Evolutionary conservation across 495 filamentous ascomycete genomes (phyloP).

Genomic region (Filosporella fistucella): DNA sequence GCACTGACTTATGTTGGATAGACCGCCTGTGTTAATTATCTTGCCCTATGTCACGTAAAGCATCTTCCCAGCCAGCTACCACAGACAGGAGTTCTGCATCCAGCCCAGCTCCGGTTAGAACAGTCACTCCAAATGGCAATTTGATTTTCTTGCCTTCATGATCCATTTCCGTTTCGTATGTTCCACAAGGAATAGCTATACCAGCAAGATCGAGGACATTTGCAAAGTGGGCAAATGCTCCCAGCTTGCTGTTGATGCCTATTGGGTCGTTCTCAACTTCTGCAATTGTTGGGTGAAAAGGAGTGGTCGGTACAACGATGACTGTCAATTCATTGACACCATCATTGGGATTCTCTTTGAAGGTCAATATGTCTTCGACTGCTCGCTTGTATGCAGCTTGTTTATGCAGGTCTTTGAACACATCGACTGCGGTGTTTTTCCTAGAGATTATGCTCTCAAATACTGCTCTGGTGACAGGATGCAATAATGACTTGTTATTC

Average conservation of each 20-base stretch:
- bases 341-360: conserved; percentile 17
- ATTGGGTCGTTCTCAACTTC: conserved; percentile 54
- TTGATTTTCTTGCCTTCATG: conserved; percentile 18
- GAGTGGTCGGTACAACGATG: conserved; percentile 56
- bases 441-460: conserved; percentile 39
- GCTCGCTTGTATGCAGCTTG: conserved; percentile 38
- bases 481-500: conserved; percentile 29
- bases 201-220: conserved; percentile 62
- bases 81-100: conserved; percentile 51
- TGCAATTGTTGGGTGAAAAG: conserved; percentile 51
- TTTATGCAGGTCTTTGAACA: conserved; percentile 46
- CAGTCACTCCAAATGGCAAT: conserved; percentile 62
- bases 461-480: conserved; percentile 51
- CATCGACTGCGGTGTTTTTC: conserved; percentile 44
- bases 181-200: conserved; percentile 49
- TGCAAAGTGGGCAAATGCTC: conserved; percentile 59
- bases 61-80: conserved; percentile 43
- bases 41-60: conserved; percentile 4
- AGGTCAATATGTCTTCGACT: conserved; percentile 32
- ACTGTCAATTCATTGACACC: conserved; percentile 42
- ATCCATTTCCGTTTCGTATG: conserved; percentile 19
- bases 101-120: conserved; percentile 46
- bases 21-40: neutral
- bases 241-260: conserved; percentile 45
- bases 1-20: too few species aligned